Evolutionary conservation across 2,329 filamentous ascomycete species (phyloP), one percentile per base, ranked within the genome.

Genomic region (Penicillium sp.): DNA sequence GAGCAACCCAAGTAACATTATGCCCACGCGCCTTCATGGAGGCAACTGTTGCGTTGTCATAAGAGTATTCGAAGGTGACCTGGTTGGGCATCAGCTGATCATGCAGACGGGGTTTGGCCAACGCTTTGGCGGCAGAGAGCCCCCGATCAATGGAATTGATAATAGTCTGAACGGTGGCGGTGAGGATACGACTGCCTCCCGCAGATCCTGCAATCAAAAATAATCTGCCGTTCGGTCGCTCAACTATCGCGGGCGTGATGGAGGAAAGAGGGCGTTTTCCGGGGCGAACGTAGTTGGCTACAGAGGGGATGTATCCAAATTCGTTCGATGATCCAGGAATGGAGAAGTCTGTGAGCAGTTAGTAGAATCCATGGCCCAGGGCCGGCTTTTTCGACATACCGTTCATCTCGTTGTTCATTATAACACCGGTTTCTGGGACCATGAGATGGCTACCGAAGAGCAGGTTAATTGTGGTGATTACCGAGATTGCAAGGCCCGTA

Each of bases 391-490:
- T 30, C 76, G 54, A 77, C 77, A 59, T 80, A 78, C 71, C 80
- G 73, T 84, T 79, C 81, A 84, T 84, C 61, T 83, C 78, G 59
- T 83, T 78, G 62, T 84, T 84, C 78, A 95, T 84, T 53, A 95
- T 90, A 55, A 96, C 82, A 17, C 92, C 92, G 0, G 91, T 92
- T 63, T 88, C 82, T 0, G 91, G 90, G 0, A 93, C 88, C 74
- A 96, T 85, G 60, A 96, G 73, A 19, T 85, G 81, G 28, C 86
- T 88, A 43, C 93, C 93, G 65, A 96, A 97, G 3, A 94, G 80
- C 5, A 94, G 80, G 73, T 97, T 97, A 54, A 97, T 79, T 0
- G 93, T 97, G 0, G 91, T 94, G 0, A 92, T 97, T 12, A 91
- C 80, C 1, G 89, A 88, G 35, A 95, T 82, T 2, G 91, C 86